phyloP scores from a whole-genome alignment of 164 flowering plant species.

The Umbilicus rupestris region DNA sequence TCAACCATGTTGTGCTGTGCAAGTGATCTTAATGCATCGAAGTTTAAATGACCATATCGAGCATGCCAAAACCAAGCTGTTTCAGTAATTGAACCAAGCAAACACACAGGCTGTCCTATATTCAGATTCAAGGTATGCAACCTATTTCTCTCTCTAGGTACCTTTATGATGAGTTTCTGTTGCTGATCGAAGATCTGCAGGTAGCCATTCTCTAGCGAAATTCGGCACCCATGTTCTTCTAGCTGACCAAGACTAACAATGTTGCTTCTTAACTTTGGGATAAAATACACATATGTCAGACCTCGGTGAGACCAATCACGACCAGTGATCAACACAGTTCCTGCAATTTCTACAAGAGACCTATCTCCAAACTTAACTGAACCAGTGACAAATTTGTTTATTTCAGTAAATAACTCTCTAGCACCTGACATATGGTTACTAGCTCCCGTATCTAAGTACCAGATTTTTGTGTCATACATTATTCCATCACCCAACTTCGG shows the following conservation, averaged over 20 bases:
- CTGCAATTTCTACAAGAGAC: neutral
- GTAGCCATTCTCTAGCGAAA: neutral
- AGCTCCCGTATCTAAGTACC: slow-evolving; percentile 1
- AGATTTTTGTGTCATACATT: neutral
- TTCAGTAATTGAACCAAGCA: neutral
- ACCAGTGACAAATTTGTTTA: neutral
- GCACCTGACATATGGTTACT: slow-evolving; percentile 1
- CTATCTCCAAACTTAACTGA: neutral
- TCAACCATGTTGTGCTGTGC: neutral
- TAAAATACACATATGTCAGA: neutral
- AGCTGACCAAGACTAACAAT: neutral
- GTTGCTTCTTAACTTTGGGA: neutral
- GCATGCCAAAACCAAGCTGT: neutral
- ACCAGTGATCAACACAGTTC: neutral
- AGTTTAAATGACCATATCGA: neutral
- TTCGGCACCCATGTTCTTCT: neutral
- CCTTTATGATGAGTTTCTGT: neutral
- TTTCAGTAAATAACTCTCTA: neutral
- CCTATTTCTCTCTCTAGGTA: neutral
- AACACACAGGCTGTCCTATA: neutral
- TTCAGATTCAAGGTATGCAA: neutral
- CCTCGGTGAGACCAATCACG: neutral
- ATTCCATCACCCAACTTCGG: neutral
- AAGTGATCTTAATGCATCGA: neutral
- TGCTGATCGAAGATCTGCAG: neutral